Evolutionary conservation across 331 rosid species (phyloP).

Genomic region (Telfairia occidentalis): DNA sequence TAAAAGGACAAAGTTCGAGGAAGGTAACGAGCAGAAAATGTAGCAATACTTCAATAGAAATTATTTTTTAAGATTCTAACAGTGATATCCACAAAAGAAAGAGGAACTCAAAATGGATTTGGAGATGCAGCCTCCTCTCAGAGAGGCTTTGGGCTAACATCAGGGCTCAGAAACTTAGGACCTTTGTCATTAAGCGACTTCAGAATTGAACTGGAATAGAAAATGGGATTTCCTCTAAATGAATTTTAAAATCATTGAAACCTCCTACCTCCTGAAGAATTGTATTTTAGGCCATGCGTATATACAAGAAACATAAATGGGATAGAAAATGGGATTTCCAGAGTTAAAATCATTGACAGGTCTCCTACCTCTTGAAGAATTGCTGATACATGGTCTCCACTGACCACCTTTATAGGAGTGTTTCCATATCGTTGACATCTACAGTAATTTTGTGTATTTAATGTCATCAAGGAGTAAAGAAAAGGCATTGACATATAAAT

Average conservation of each 20-base stretch:
- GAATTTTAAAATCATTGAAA: neutral
- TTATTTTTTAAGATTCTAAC: neutral
- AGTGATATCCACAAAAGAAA: neutral
- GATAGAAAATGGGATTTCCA: neutral
- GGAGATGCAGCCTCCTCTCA: neutral
- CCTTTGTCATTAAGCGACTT: neutral
- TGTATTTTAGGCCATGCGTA: constrained; percentile 1
- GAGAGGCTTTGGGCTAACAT: neutral
- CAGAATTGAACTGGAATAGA: neutral
- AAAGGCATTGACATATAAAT: neutral
- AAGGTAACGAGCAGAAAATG: neutral
- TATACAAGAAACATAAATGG: neutral
- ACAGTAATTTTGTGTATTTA: constrained; percentile 22
- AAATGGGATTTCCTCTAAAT: neutral
- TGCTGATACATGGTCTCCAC: constrained; percentile 71
- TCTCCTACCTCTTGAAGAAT: constrained; percentile 54
- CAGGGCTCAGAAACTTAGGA: neutral
- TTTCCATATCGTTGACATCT: constrained; percentile 91
- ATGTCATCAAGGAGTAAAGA: constrained; percentile 18
- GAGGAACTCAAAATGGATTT: neutral
- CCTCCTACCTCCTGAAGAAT: constrained; percentile 51
- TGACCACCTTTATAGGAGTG: constrained; percentile 54
- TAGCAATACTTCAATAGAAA: neutral
- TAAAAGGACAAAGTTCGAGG: neutral
- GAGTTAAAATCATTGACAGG: neutral